Percentiles rank a stretch among this genome's conserved stretches.
Evolutionary conservation across 2,329 filamentous ascomycete species (phyloP).

Genomic region (Fusarium sp.): DNA sequence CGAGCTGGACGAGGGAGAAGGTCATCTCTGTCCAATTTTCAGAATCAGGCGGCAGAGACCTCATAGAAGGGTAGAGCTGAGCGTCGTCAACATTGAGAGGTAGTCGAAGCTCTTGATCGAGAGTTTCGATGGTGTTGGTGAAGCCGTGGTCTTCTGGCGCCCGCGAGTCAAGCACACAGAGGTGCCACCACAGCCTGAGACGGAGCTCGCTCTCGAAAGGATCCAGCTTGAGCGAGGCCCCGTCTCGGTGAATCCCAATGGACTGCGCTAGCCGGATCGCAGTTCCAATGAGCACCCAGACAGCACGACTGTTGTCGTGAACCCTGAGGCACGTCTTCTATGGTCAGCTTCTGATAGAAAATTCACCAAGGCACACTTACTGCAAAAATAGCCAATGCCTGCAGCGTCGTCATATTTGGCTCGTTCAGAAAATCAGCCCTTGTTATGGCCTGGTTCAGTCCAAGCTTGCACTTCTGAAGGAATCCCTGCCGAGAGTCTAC

Average conservation of each 20-base stretch:
- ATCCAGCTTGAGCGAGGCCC: slow-evolving; percentile 12
- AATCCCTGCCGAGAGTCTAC: slow-evolving; percentile 4
- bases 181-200: slow-evolving; percentile 19
- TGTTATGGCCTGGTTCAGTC: slow-evolving; percentile 7
- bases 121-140: slow-evolving; percentile 5
- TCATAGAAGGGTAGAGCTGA: slow-evolving; percentile 14
- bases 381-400: slow-evolving; percentile 18
- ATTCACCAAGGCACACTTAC: neutral
- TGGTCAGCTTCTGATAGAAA: neutral
- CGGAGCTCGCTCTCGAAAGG: slow-evolving; percentile 21
- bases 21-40: slow-evolving; percentile 10
- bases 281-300: slow-evolving; percentile 19
- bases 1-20: slow-evolving; percentile 7
- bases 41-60: neutral
- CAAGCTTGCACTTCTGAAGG: slow-evolving; percentile 9
- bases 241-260: slow-evolving; percentile 18
- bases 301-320: slow-evolving; percentile 10
- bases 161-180: slow-evolving; percentile 15
- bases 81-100: slow-evolving; percentile 10
- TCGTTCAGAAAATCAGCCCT: slow-evolving; percentile 14
- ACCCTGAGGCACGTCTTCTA: slow-evolving; percentile 13
- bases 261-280: slow-evolving; percentile 17
- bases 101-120: slow-evolving; percentile 8
- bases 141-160: slow-evolving; percentile 22
- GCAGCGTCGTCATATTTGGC: slow-evolving; percentile 6